A percentile compares a stretch with the other conserved stretches of the same genome.
These are phyloP conservation scores for Geranomyces michiganensis DNA, from an alignment of 192 early-diverging fungal genomes.

Conservation along the genomic window DNA sequence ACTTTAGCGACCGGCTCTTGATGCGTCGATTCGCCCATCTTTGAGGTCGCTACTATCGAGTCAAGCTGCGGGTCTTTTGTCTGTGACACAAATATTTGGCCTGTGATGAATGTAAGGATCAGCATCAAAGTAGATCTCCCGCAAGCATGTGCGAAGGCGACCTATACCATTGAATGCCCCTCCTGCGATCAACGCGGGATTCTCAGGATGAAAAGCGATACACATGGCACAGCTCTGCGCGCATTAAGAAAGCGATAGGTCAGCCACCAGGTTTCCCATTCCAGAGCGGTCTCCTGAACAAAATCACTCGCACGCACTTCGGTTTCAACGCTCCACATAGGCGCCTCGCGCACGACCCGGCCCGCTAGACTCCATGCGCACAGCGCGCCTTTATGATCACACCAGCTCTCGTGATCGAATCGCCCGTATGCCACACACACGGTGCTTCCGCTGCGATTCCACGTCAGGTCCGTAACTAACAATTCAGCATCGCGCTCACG, in stretches of 20 bases:
- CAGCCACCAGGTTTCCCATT: not conserved
- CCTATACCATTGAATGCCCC: slow-evolving; percentile 46
- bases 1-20: slow-evolving; percentile 53
- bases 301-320: slow-evolving; percentile 17
- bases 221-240: slow-evolving; percentile 47
- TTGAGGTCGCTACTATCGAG: slow-evolving; percentile 35
- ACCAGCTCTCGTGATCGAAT: slow-evolving; percentile 47
- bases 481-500: slow-evolving; percentile 32
- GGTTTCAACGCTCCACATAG: slow-evolving; percentile 29
- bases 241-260: not conserved
- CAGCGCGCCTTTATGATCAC: slow-evolving; percentile 45
- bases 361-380: slow-evolving; percentile 42
- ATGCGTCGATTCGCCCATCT: slow-evolving; percentile 44
- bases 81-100: slow-evolving; percentile 47
- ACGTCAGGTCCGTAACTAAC: slow-evolving; percentile 39
- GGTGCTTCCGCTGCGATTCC: slow-evolving; percentile 51
- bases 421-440: slow-evolving; percentile 44
- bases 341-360: not conserved
- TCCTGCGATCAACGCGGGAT: slow-evolving; percentile 46
- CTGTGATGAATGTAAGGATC: slow-evolving; percentile 1
- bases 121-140: not conserved
- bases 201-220: slow-evolving; percentile 50
- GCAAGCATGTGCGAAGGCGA: not conserved
- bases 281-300: not conserved
- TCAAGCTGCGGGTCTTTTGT: slow-evolving; percentile 44